phyloP scores from a whole-genome alignment of 1,284 basidiomycete species.

The Takashimella tepidaria region DNA sequence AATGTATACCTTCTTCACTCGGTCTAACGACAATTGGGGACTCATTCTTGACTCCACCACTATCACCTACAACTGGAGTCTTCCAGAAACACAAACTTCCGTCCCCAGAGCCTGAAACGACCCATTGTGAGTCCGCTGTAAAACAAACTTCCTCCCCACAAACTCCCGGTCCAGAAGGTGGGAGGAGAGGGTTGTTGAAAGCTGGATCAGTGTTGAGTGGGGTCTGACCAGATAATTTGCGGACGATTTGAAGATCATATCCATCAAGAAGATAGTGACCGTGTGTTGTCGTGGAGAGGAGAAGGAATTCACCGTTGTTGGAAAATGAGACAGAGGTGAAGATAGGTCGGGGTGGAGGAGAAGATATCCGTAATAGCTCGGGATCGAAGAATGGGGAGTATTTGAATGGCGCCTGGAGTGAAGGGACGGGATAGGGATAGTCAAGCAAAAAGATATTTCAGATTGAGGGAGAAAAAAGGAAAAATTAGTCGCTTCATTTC shows the following conservation, averaged over 20 bases:
- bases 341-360: conserved; percentile 78
- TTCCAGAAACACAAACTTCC: conserved; percentile 80
- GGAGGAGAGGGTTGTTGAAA: too few species aligned
- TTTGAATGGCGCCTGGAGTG: conserved; percentile 66
- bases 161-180: too few species aligned
- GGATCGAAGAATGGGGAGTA: conserved; percentile 72
- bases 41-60: too few species aligned
- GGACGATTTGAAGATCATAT: conserved; percentile 73
- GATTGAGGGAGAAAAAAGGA: background rate
- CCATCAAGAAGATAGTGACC: conserved; percentile 90
- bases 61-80: conserved; percentile 45
- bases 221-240: conserved; percentile 73
- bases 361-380: conserved; percentile 63
- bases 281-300: conserved; percentile 87
- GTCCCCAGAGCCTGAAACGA: conserved; percentile 67
- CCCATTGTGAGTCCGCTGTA: conserved; percentile 85
- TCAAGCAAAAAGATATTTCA: background rate
- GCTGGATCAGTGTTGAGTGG: background rate
- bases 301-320: conserved; percentile 78
- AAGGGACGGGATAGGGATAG: background rate
- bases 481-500: background rate
- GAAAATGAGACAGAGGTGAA: conserved; percentile 91
- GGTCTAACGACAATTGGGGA: conserved; percentile 54
- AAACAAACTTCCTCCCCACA: conserved; percentile 87
- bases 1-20: conserved; percentile 59